Conservation (phyloP, 2,329 filamentous ascomycete species). For the Lecanicillium sp. region DNA sequence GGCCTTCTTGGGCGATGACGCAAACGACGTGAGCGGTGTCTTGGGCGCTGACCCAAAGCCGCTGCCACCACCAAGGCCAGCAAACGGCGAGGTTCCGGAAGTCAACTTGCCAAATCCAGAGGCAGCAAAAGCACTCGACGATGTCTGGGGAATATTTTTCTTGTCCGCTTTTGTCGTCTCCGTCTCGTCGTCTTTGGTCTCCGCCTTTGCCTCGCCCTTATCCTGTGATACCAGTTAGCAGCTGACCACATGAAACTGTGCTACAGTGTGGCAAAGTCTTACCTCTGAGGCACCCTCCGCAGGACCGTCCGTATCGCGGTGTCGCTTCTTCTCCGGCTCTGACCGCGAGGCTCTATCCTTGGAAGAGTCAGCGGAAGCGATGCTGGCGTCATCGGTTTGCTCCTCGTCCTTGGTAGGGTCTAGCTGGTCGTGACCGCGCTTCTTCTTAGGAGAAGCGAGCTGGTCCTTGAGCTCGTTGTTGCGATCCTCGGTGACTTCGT, state of each 20-base stretch:
- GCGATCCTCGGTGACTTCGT: conserved; percentile 25
- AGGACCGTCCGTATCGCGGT: conserved; percentile 45
- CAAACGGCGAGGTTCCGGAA: conserved; percentile 59
- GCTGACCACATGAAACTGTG: not conserved
- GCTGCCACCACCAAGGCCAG: conserved; percentile 44
- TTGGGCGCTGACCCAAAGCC: conserved; percentile 44
- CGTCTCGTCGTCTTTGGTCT: not conserved
- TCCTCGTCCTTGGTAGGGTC: conserved; percentile 42
- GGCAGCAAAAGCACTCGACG: conserved; percentile 57
- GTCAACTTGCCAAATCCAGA: conserved; percentile 65
- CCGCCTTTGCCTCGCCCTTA: not conserved
- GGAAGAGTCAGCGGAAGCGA: conserved; percentile 37
- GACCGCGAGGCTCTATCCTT: conserved; percentile 40
- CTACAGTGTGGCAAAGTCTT: not conserved
- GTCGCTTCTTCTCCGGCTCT: conserved; percentile 61
- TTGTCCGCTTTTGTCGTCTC: conserved; percentile 20
- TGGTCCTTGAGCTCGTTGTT: conserved; percentile 40
- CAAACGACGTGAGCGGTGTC: conserved; percentile 28
- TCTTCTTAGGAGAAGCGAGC: conserved; percentile 59
- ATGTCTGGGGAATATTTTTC: conserved; percentile 34
- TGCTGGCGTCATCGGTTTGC: conserved; percentile 38
- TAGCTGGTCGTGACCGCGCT: conserved; percentile 54
- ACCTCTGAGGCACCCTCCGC: conserved; percentile 1
- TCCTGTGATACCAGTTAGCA: not conserved
- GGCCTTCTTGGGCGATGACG: conserved; percentile 23